Conservation (phyloP, 805 yeast species). For the Candida pseudofarinosa region DNA sequence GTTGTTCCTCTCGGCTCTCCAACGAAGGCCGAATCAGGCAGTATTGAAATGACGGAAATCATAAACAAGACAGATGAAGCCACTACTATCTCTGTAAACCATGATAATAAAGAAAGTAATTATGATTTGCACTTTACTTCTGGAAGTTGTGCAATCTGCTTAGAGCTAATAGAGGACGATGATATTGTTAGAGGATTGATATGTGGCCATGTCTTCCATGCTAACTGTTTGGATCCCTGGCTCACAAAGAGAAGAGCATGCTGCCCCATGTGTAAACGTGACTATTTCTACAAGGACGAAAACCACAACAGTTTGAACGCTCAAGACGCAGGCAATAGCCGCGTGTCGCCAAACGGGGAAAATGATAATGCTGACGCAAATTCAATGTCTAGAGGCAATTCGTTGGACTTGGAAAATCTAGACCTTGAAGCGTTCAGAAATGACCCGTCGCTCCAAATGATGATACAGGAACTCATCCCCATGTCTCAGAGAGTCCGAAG, state of each 20-base stretch:
- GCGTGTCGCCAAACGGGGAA: neutral
- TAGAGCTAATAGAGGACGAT: conserved; percentile 58
- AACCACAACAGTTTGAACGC: conserved; percentile 4
- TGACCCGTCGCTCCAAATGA: conserved; percentile 34
- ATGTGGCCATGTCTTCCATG: conserved; percentile 82
- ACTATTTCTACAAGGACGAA: conserved; percentile 46
- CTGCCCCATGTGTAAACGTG: conserved; percentile 81
- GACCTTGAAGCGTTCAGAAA: conserved; percentile 32
- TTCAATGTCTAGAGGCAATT: neutral
- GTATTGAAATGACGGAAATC: conserved; percentile 8
- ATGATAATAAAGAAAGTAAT: neutral
- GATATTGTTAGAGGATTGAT: conserved; percentile 68
- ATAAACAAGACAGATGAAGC: conserved; percentile 1
- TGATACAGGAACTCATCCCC: conserved; percentile 39
- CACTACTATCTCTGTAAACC: neutral
- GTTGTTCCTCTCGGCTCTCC: neutral
- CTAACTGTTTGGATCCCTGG: conserved; percentile 81
- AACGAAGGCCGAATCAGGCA: conserved; percentile 2
- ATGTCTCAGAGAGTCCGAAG: conserved; percentile 39
- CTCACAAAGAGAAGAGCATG: conserved; percentile 67
- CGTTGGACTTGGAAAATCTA: conserved; percentile 12
- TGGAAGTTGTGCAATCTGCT: conserved; percentile 76
- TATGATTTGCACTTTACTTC: conserved; percentile 47
- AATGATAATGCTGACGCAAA: neutral
- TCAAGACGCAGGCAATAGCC: neutral